Evolutionary conservation across 2,329 filamentous ascomycete species (phyloP).

Genomic region (Huntiella moniliformis): DNA sequence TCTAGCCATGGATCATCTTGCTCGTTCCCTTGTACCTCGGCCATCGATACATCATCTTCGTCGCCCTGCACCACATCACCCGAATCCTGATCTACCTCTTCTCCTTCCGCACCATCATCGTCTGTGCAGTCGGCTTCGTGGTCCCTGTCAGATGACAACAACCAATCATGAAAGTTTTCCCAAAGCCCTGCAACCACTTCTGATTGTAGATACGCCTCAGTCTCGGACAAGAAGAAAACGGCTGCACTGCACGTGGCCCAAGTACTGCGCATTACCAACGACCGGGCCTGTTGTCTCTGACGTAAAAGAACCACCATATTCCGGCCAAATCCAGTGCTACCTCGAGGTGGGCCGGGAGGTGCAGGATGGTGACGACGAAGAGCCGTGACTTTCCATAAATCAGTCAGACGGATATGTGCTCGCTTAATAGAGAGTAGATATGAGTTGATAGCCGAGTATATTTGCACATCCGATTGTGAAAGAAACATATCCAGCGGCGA

Average conservation of each 20-base stretch:
- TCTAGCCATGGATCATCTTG: constrained; percentile 18
- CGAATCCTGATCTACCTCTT: not conserved
- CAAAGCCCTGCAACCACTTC: constrained; percentile 72
- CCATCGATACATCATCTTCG: constrained; percentile 2
- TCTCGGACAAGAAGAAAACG: constrained; percentile 76
- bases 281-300: constrained; percentile 42
- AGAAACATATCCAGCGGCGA: constrained; percentile 80
- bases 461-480: constrained; percentile 51
- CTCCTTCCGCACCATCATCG: not conserved
- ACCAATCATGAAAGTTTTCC: constrained; percentile 61
- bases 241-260: constrained; percentile 84
- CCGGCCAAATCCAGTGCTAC: constrained; percentile 40
- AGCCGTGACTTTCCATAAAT: constrained; percentile 70
- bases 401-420: constrained; percentile 65
- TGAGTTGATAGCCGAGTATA: constrained; percentile 69
- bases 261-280: constrained; percentile 53
- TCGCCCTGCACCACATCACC: not conserved
- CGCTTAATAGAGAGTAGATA: constrained; percentile 75
- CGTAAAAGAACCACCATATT: constrained; percentile 43
- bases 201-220: constrained; percentile 73
- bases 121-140: constrained; percentile 10
- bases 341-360: constrained; percentile 45
- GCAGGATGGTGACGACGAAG: constrained; percentile 61
- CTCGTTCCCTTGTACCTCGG: constrained; percentile 1
- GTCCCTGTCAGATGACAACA: constrained; percentile 29